phyloP scores from a whole-genome alignment of 257 asterid genomes.

The Jacaranda copaia region DNA sequence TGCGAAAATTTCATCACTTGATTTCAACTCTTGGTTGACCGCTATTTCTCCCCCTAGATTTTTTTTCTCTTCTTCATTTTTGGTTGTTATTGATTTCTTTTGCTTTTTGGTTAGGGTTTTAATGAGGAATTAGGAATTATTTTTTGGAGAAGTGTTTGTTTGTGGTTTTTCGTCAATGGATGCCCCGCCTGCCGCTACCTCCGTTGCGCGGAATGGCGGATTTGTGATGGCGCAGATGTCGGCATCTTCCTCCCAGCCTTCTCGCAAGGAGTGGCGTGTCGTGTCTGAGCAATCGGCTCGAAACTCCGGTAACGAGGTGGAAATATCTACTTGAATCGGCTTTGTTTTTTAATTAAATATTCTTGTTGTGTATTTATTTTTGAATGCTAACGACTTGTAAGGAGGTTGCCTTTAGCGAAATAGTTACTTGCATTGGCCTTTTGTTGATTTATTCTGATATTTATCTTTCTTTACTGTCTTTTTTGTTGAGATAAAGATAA shows the following conservation, averaged over 20 bases:
- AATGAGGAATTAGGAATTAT: slow-evolving; percentile 51
- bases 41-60: slow-evolving; percentile 29
- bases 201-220: slow-evolving; percentile 64
- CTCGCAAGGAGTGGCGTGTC: slow-evolving; percentile 93
- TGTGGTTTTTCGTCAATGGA: slow-evolving; percentile 57
- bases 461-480: neutral
- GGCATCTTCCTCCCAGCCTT: slow-evolving; percentile 61
- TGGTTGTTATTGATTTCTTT: slow-evolving; percentile 11
- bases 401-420: neutral
- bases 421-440: slow-evolving; percentile 34
- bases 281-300: slow-evolving; percentile 75
- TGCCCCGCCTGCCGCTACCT: slow-evolving; percentile 67
- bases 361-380: neutral
- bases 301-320: slow-evolving; percentile 71
- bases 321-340: slow-evolving; percentile 45
- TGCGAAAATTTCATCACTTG: slow-evolving; percentile 38
- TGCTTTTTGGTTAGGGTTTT: slow-evolving; percentile 40
- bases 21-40: slow-evolving; percentile 49
- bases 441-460: neutral
- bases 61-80: slow-evolving; percentile 15
- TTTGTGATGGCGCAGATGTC: slow-evolving; percentile 57
- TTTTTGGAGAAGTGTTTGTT: slow-evolving; percentile 19
- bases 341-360: neutral
- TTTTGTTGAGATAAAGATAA: slow-evolving; percentile 24
- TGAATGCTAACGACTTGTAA: neutral